phyloP scores from a whole-genome alignment of 2,329 filamentous ascomycete species.

The Aspergillus ochraceus region DNA sequence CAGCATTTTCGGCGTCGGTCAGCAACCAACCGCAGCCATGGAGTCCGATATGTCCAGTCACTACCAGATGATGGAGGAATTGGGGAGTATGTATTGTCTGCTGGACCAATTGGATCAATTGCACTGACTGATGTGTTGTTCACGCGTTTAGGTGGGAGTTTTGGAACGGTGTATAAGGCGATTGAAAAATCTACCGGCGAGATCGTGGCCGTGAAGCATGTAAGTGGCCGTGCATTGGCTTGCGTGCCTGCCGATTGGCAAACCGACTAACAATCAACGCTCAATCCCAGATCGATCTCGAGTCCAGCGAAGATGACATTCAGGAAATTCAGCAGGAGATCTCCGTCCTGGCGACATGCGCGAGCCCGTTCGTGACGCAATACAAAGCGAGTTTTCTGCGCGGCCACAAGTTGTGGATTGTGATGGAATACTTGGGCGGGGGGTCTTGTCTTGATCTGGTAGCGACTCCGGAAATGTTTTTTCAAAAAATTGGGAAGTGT shows the following conservation, averaged over 20 bases:
- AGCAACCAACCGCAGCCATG: slow-evolving; percentile 25
- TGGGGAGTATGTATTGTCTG: slow-evolving; percentile 71
- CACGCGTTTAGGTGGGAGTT: slow-evolving; percentile 72
- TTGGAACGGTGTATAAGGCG: slow-evolving; percentile 95
- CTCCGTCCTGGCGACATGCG: slow-evolving; percentile 89
- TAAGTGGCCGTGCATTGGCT: slow-evolving; percentile 48
- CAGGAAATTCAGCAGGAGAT: slow-evolving; percentile 98
- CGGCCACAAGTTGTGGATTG: slow-evolving; percentile 97
- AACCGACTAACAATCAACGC: slow-evolving; percentile 1
- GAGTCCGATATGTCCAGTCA: slow-evolving; percentile 68
- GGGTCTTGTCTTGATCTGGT: slow-evolving; percentile 94
- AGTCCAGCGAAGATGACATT: slow-evolving; percentile 97
- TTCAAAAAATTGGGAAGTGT: not conserved
- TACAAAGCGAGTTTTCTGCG: slow-evolving; percentile 97
- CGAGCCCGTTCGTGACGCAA: slow-evolving; percentile 89
- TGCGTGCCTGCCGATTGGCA: not conserved
- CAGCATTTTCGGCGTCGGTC: slow-evolving; percentile 14
- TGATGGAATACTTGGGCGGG: slow-evolving; percentile 96
- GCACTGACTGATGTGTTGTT: slow-evolving; percentile 15
- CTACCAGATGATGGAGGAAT: slow-evolving; percentile 94
- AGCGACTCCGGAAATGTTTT: slow-evolving; percentile 21
- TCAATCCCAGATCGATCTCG: slow-evolving; percentile 80
- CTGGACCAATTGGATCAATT: slow-evolving; percentile 2
- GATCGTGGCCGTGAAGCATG: slow-evolving; percentile 94
- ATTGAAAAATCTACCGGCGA: slow-evolving; percentile 89